These are phyloP conservation scores for Henningerozyma blattae DNA, from an alignment of 805 yeast species.

Conservation along the genomic window DNA sequence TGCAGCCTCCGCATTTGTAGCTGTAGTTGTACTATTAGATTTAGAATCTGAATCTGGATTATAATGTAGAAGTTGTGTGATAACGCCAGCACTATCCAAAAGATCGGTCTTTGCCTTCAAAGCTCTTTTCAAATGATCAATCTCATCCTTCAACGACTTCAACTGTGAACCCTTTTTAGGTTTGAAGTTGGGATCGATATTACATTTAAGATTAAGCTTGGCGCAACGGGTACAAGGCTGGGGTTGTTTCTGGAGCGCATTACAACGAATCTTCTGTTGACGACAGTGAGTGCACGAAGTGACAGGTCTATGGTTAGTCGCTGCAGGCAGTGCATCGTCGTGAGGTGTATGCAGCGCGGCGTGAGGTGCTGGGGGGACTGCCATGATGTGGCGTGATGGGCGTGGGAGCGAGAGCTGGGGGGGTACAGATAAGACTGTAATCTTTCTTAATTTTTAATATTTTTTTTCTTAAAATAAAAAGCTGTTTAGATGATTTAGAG, in stretches of 20 bases:
- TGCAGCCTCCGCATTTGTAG: background rate
- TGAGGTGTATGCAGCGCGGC: too few species aligned
- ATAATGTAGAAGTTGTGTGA: constrained; percentile 44
- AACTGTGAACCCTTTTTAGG: constrained; percentile 90
- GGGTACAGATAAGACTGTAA: too few species aligned
- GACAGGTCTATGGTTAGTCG: constrained; percentile 59
- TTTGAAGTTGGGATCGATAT: constrained; percentile 81
- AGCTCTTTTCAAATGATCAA: constrained; percentile 67
- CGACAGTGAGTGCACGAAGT: constrained; percentile 91
- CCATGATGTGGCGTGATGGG: too few species aligned
- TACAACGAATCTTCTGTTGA: constrained; percentile 88
- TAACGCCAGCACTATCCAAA: constrained; percentile 51
- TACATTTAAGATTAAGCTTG: constrained; percentile 68
- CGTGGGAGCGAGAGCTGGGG: too few species aligned
- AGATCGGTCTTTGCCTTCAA: constrained; percentile 58
- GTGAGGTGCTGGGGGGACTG: background rate
- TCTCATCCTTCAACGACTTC: constrained; percentile 72
- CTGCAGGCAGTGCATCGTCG: too few species aligned
- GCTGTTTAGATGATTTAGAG: too few species aligned
- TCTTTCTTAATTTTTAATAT: too few species aligned
- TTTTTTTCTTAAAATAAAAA: too few species aligned
- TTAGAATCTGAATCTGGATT: background rate
- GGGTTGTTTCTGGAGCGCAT: constrained; percentile 77
- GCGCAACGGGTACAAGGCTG: constrained; percentile 74
- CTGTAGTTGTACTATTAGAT: constrained; percentile 1